phyloP scores from a whole-genome alignment of 73 alveolate species.

The Blepharisma japonicum region DNA sequence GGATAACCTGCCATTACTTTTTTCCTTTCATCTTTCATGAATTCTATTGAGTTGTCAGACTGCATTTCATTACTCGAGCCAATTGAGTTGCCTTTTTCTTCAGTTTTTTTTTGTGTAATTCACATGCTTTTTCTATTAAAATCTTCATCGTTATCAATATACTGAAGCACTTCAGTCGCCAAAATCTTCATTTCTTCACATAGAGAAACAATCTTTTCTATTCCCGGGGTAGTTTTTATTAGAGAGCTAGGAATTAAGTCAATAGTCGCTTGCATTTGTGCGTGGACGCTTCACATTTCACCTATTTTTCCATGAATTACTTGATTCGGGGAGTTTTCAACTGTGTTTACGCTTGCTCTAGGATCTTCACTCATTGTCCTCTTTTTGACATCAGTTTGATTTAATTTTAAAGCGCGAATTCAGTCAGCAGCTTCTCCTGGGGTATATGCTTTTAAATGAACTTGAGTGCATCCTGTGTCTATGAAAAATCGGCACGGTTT shows the following conservation, averaged over 20 bases:
- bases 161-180: background rate
- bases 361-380: too few relatives aligned
- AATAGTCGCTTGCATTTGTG: background rate
- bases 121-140: background rate
- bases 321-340: background rate
- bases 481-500: conserved; percentile 49
- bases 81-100: too few relatives aligned
- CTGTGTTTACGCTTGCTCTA: too few relatives aligned
- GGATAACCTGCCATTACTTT: background rate
- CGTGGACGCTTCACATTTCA: background rate
- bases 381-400: too few relatives aligned
- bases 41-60: background rate
- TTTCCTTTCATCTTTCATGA: background rate
- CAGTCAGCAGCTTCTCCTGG: conserved; percentile 21
- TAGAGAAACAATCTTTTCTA: conserved; percentile 19
- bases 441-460: conserved; percentile 26
- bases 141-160: conserved; percentile 13
- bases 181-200: conserved; percentile 20
- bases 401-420: conserved; percentile 2
- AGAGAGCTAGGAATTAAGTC: background rate
- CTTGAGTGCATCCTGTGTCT: background rate
- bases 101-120: too few relatives aligned
- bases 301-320: conserved; percentile 3
- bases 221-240: conserved; percentile 23
- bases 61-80: background rate